Conservation (phyloP, 2,329 filamentous ascomycete species). For the Sclerotinia spermophila region DNA sequence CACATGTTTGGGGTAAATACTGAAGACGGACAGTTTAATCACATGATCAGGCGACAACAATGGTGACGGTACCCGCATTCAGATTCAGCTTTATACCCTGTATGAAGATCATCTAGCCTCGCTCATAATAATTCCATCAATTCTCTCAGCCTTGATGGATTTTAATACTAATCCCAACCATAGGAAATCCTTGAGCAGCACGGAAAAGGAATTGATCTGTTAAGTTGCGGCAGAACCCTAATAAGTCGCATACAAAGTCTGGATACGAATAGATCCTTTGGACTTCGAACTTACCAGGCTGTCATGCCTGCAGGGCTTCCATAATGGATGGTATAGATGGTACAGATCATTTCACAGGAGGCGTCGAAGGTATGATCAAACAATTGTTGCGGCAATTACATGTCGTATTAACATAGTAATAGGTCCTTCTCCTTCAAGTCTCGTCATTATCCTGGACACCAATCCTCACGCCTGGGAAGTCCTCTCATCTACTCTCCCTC, state of each 20-base stretch:
- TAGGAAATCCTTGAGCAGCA: not conserved
- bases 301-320: conserved; percentile 28
- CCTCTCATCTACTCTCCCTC: conserved; percentile 68
- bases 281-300: conserved; percentile 3
- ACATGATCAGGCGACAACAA: conserved; percentile 15
- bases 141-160: not conserved
- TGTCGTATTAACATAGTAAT: conserved; percentile 20
- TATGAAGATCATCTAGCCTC: conserved; percentile 11
- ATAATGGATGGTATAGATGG: conserved; percentile 65
- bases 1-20: not conserved
- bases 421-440: conserved; percentile 70
- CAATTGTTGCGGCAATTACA: not conserved
- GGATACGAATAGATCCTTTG: not conserved
- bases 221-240: not conserved
- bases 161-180: not conserved
- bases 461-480: conserved; percentile 93
- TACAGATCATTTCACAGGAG: conserved; percentile 50
- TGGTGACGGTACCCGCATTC: not conserved
- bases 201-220: not conserved
- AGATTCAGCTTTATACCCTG: not conserved
- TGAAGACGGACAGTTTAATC: not conserved
- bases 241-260: not conserved
- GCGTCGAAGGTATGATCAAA: conserved; percentile 43
- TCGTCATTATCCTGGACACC: conserved; percentile 89
- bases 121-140: not conserved